These are phyloP conservation scores for Globisporangium splendens DNA, from an alignment of 352 stramenopile genomes.

Conservation along the genomic window DNA sequence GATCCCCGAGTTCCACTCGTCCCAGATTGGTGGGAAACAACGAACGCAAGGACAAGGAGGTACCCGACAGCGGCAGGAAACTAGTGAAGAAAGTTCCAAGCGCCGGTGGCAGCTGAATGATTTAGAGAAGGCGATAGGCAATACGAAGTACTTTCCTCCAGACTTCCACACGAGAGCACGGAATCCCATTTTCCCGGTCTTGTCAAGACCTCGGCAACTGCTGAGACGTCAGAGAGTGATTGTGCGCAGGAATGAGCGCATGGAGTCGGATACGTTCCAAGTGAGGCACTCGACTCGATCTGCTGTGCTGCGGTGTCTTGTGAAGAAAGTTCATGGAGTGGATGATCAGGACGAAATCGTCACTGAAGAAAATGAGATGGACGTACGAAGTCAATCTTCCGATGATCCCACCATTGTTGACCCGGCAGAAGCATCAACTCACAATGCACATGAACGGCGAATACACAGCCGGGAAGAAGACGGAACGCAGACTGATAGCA, in stretches of 20 bases:
- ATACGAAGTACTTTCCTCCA: slow-evolving; percentile 39
- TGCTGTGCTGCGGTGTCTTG: slow-evolving; percentile 35
- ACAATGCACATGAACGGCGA: background rate
- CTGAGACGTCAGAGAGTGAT: slow-evolving; percentile 25
- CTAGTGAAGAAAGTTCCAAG: slow-evolving; percentile 7
- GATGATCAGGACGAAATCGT: slow-evolving; percentile 23
- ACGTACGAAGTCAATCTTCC: background rate
- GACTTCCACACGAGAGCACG: slow-evolving; percentile 29
- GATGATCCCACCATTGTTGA: background rate
- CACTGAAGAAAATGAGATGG: slow-evolving; percentile 1
- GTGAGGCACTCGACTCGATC: slow-evolving; percentile 46
- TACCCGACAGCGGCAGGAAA: slow-evolving; percentile 5
- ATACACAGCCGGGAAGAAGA: background rate
- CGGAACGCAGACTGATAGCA: slow-evolving; percentile 5
- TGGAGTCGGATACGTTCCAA: slow-evolving; percentile 19
- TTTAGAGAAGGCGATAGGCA: slow-evolving; percentile 47
- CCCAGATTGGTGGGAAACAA: slow-evolving; percentile 64
- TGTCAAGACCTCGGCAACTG: slow-evolving; percentile 33
- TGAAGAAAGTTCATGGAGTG: slow-evolving; percentile 50
- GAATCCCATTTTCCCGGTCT: slow-evolving; percentile 38
- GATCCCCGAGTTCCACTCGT: slow-evolving; percentile 80
- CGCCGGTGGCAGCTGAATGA: slow-evolving; percentile 60
- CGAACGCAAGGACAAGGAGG: slow-evolving; percentile 2
- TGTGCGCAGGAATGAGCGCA: slow-evolving; percentile 6
- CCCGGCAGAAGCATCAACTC: background rate